These are phyloP conservation scores for Talaromyces wortmannii DNA, from an alignment of 495 filamentous ascomycete genomes.

Conservation along the genomic window DNA sequence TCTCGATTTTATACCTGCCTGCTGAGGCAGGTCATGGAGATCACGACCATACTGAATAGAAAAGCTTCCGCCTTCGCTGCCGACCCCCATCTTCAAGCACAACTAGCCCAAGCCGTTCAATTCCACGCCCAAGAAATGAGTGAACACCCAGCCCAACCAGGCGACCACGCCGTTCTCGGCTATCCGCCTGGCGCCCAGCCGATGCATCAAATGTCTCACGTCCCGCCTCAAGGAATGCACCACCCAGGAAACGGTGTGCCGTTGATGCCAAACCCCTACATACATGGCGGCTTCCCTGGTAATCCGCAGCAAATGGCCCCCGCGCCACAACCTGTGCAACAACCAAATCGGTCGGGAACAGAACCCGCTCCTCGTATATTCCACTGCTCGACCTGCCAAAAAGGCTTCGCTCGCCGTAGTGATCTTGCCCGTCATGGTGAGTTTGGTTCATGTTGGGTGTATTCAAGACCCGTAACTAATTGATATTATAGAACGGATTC, in stretches of 20 bases:
- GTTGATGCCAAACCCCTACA: slow-evolving; percentile 45
- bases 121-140: slow-evolving; percentile 42
- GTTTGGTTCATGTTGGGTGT: slow-evolving; percentile 12
- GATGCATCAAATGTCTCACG: slow-evolving; percentile 40
- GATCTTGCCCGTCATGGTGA: slow-evolving; percentile 93
- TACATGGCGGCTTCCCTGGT: slow-evolving; percentile 29
- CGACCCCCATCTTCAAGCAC: slow-evolving; percentile 48
- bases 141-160: slow-evolving; percentile 65
- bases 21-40: slow-evolving; percentile 55
- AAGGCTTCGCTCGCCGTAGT: slow-evolving; percentile 89
- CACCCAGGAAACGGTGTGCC: slow-evolving; percentile 51
- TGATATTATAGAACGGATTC: slow-evolving; percentile 74
- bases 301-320: slow-evolving; percentile 22
- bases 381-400: slow-evolving; percentile 83
- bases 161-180: slow-evolving; percentile 51
- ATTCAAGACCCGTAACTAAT: background rate
- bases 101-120: slow-evolving; percentile 40
- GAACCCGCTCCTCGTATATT: slow-evolving; percentile 71
- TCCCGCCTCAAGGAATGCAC: slow-evolving; percentile 33
- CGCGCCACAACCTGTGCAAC: slow-evolving; percentile 22
- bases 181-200: slow-evolving; percentile 48
- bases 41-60: slow-evolving; percentile 61
- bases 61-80: slow-evolving; percentile 52
- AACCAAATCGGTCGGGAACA: slow-evolving; percentile 23
- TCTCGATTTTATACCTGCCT: slow-evolving; percentile 22